Evolutionary conservation across 768 basidiomycete genomes (phyloP).

Genomic region (Gymnopilus dilepis): DNA sequence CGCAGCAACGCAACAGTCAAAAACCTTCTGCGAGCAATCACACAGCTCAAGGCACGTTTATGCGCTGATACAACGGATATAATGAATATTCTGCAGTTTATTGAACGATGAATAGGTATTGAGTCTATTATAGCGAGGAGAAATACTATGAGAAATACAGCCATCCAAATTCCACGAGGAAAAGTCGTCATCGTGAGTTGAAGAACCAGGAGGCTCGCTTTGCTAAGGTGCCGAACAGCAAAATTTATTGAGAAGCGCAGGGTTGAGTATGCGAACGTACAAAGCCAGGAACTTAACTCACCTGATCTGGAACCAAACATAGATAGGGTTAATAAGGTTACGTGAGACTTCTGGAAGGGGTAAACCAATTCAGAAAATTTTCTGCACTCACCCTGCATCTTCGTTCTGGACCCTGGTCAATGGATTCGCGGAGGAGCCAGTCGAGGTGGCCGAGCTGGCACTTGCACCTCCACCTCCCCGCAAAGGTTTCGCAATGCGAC

Average conservation of each 20-base stretch:
- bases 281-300: slow-evolving; percentile 36
- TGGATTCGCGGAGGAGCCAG: slow-evolving; percentile 63
- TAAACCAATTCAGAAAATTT: slow-evolving; percentile 12
- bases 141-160: slow-evolving; percentile 30
- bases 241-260: slow-evolving; percentile 20
- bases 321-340: slow-evolving; percentile 4
- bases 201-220: slow-evolving; percentile 96
- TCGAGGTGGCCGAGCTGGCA: slow-evolving; percentile 45
- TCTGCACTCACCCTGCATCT: slow-evolving; percentile 65
- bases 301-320: slow-evolving; percentile 39
- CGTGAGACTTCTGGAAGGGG: slow-evolving; percentile 17
- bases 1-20: background rate
- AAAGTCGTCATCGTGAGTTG: slow-evolving; percentile 65
- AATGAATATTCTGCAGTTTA: background rate
- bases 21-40: background rate
- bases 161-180: slow-evolving; percentile 15
- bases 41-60: background rate
- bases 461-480: slow-evolving; percentile 86
- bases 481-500: slow-evolving; percentile 95
- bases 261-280: slow-evolving; percentile 21
- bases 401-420: slow-evolving; percentile 80
- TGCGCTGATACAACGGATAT: background rate
- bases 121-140: slow-evolving; percentile 26
- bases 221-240: slow-evolving; percentile 48
- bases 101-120: slow-evolving; percentile 21